Conservation (phyloP, 192 early-diverging fungal genomes). For the Hyaloraphidium curvatum region DNA sequence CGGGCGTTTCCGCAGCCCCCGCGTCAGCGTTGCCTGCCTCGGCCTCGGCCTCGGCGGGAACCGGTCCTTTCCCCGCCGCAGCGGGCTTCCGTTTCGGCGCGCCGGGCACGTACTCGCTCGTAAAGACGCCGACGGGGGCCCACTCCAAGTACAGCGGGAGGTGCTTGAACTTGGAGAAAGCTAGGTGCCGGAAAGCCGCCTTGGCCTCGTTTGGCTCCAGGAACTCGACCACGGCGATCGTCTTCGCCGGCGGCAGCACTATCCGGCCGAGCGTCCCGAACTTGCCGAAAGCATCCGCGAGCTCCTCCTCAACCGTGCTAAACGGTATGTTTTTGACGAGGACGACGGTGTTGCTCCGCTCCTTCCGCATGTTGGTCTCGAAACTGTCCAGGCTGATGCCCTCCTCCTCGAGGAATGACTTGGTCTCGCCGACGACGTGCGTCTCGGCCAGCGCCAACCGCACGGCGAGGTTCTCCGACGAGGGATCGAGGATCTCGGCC, state of each 20-base stretch:
- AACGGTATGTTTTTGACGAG: constrained; percentile 90
- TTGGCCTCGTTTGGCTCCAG: constrained; percentile 76
- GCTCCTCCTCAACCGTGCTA: constrained; percentile 60
- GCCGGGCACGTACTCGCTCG: constrained; percentile 25
- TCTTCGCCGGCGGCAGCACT: constrained; percentile 74
- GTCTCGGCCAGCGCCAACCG: constrained; percentile 95
- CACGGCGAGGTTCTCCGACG: constrained; percentile 66
- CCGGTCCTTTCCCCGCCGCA: constrained; percentile 14
- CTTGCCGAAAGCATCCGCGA: constrained; percentile 60
- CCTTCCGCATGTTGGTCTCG: constrained; percentile 27
- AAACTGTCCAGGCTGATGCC: constrained; percentile 70
- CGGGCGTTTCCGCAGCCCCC: neutral
- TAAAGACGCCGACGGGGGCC: constrained; percentile 71
- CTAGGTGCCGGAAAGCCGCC: constrained; percentile 65
- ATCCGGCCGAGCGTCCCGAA: constrained; percentile 82
- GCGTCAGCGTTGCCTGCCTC: constrained; percentile 9
- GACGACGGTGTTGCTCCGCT: constrained; percentile 74
- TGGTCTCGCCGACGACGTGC: constrained; percentile 85
- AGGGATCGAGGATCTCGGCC: constrained; percentile 73
- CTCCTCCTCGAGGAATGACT: constrained; percentile 69
- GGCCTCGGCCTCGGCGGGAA: constrained; percentile 6
- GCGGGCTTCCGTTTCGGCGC: constrained; percentile 8
- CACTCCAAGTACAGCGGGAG: constrained; percentile 84
- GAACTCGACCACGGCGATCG: constrained; percentile 88
- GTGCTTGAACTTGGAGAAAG: constrained; percentile 81